Conservation (phyloP, 164 flowering plant species). For the Umbilicus rupestris region DNA sequence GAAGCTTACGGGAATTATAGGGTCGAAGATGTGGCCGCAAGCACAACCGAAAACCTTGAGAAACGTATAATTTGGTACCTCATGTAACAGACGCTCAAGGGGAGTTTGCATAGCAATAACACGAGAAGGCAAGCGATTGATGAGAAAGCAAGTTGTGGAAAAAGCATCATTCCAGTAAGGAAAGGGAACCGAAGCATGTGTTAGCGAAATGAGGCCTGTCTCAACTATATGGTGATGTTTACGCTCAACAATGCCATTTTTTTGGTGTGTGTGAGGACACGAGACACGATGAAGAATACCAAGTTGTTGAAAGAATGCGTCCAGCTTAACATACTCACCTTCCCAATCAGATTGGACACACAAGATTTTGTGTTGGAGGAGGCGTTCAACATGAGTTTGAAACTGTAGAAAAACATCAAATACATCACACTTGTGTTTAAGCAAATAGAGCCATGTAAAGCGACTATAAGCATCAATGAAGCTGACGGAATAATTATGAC, state of each 20-base stretch:
- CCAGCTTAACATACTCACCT: neutral
- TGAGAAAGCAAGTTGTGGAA: neutral
- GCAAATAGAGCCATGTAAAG: conserved; percentile 1
- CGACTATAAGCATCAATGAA: neutral
- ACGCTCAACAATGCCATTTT: neutral
- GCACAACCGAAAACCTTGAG: neutral
- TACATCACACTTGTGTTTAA: conserved; percentile 3
- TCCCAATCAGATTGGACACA: conserved; percentile 3
- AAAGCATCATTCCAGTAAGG: conserved; percentile 8
- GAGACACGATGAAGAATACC: conserved; percentile 7
- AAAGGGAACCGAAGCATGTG: neutral
- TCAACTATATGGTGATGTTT: conserved; percentile 3
- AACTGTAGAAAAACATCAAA: neutral
- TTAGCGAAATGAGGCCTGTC: conserved; percentile 1
- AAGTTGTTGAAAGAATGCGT: neutral
- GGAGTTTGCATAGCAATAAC: neutral
- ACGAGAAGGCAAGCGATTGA: conserved; percentile 10
- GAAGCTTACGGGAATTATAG: neutral
- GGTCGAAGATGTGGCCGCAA: neutral
- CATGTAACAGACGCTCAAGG: neutral
- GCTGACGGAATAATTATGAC: conserved; percentile 1
- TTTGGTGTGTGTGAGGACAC: conserved; percentile 7
- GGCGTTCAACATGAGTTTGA: neutral
- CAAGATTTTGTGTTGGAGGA: neutral
- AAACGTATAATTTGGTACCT: neutral